These are phyloP conservation scores for Tolypocladium tropicale DNA, from an alignment of 2,329 filamentous ascomycete species.

Conservation along the genomic window DNA sequence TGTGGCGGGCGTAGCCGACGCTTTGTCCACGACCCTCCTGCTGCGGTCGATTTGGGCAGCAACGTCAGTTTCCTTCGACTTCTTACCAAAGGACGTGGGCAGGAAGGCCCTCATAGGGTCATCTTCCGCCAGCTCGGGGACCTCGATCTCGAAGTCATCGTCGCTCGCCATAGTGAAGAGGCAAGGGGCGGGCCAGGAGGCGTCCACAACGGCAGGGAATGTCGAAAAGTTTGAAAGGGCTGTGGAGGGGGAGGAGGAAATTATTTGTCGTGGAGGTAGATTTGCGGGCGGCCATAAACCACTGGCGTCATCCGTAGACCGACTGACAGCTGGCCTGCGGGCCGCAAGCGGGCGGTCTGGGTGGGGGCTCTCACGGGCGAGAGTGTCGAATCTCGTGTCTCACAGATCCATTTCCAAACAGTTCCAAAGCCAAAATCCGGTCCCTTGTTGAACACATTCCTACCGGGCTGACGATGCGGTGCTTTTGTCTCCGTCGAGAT, in stretches of 20 bases:
- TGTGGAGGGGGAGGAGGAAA: conserved; percentile 4
- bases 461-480: too few species aligned
- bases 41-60: conserved; percentile 72
- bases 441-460: background rate
- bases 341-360: background rate
- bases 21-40: conserved; percentile 40
- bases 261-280: conserved; percentile 9
- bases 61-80: conserved; percentile 61
- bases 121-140: conserved; percentile 43
- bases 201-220: conserved; percentile 1
- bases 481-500: too few species aligned
- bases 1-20: conserved; percentile 2
- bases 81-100: conserved; percentile 78
- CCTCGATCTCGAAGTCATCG: conserved; percentile 48
- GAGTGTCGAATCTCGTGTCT: background rate
- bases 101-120: conserved; percentile 69
- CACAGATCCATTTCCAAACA: background rate
- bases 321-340: background rate
- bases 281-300: conserved; percentile 4
- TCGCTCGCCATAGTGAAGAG: conserved; percentile 44
- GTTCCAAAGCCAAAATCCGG: background rate
- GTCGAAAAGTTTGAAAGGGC: conserved; percentile 3
- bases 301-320: conserved; percentile 3
- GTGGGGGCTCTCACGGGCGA: background rate
- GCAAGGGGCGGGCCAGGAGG: conserved; percentile 3